These are phyloP conservation scores for Penicillium sp. DNA, from an alignment of 2,329 filamentous ascomycete genomes.

Conservation along the genomic window DNA sequence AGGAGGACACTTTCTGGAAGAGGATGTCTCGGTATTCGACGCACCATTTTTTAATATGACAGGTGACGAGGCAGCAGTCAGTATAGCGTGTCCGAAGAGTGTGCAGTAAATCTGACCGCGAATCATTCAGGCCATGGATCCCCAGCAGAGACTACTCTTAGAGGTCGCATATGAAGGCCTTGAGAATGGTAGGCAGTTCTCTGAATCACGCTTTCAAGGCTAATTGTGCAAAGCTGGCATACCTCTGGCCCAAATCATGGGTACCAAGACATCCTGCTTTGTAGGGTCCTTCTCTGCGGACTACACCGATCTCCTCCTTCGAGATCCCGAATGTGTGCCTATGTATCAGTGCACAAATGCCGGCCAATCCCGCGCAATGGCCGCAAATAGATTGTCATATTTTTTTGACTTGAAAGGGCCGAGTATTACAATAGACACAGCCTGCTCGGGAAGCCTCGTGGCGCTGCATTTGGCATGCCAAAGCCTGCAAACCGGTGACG, in stretches of 20 bases:
- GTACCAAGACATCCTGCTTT: constrained; percentile 31
- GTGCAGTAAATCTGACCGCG: background rate
- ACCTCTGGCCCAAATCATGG: constrained; percentile 23
- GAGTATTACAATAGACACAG: constrained; percentile 36
- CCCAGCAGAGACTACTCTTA: constrained; percentile 31
- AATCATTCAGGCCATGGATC: constrained; percentile 27
- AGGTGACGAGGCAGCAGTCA: constrained; percentile 30
- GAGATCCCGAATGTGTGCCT: constrained; percentile 30
- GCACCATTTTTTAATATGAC: constrained; percentile 39
- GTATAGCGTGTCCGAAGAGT: background rate
- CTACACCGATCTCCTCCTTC: constrained; percentile 30
- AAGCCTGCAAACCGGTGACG: constrained; percentile 24
- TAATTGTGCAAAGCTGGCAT: constrained; percentile 27
- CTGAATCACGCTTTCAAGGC: background rate
- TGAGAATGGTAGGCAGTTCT: constrained; percentile 25
- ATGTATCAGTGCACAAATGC: constrained; percentile 31
- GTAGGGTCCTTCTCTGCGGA: constrained; percentile 31
- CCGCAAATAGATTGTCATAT: constrained; percentile 32
- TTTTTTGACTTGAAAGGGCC: constrained; percentile 38
- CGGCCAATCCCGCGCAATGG: constrained; percentile 28
- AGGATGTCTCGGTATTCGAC: constrained; percentile 33
- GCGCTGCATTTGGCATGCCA: constrained; percentile 38
- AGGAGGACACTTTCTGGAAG: constrained; percentile 27
- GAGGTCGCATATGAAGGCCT: constrained; percentile 32
- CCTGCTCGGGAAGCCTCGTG: constrained; percentile 33